phyloP scores from a whole-genome alignment of 176 grass and related monocot species.

The Areca catechu region DNA sequence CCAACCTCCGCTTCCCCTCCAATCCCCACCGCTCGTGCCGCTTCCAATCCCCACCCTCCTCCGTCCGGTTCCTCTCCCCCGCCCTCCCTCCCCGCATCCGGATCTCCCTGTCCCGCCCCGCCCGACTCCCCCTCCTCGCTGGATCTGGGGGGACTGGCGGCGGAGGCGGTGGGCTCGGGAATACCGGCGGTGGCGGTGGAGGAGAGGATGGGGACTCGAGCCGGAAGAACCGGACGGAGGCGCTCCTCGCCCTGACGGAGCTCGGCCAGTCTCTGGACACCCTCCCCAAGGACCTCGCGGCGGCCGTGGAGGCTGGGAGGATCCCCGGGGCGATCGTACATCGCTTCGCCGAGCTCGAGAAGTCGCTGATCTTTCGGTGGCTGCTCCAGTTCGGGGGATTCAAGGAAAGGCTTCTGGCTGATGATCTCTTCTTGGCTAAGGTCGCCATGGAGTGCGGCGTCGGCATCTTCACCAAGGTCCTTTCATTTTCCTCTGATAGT shows the following conservation, averaged over 20 bases:
- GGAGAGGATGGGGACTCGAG: constrained; percentile 27
- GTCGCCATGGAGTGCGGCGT: constrained; percentile 90
- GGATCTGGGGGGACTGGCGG: constrained; percentile 26
- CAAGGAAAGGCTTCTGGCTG: constrained; percentile 92
- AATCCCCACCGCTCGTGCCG: constrained; percentile 1
- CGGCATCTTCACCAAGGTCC: constrained; percentile 94
- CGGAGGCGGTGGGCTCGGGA: constrained; percentile 3
- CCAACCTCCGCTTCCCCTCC: constrained; percentile 19
- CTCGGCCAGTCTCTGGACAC: constrained; percentile 70
- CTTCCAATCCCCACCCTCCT: constrained; percentile 6
- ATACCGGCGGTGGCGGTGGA: neutral
- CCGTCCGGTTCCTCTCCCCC: constrained; percentile 24
- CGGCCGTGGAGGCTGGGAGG: constrained; percentile 54
- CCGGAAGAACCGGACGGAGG: constrained; percentile 35
- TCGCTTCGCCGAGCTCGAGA: constrained; percentile 64
- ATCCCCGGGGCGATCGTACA: constrained; percentile 58
- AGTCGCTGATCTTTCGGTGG: constrained; percentile 61
- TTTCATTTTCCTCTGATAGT: neutral
- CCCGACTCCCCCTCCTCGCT: constrained; percentile 15
- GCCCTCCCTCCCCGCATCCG: constrained; percentile 11
- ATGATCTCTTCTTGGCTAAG: constrained; percentile 97
- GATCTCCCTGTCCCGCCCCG: constrained; percentile 16
- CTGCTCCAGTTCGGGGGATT: constrained; percentile 86
- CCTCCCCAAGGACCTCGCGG: constrained; percentile 68
- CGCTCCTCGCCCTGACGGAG: constrained; percentile 67